Percentiles rank a stretch among this genome's conserved stretches.
phyloP scores from a whole-genome alignment of 2,329 filamentous ascomycete genomes.

The Pseudogymnoascus sp. region DNA sequence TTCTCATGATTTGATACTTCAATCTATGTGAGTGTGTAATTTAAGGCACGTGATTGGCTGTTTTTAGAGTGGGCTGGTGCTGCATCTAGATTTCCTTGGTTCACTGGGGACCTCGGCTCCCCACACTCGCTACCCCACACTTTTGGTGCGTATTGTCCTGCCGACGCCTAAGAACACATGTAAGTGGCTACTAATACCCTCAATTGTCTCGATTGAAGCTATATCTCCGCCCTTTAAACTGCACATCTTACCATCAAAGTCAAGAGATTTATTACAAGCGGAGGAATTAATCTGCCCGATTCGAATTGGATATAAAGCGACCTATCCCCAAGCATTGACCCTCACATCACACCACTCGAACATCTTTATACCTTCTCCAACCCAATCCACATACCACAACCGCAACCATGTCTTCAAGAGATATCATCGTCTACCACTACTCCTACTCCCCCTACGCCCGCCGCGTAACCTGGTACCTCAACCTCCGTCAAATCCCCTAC shows the following conservation, averaged over 20 bases:
- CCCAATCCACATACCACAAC: neutral
- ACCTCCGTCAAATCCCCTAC: constrained; percentile 38
- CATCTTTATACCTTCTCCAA: neutral
- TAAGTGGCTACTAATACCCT: neutral
- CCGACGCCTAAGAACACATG: neutral
- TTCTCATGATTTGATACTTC: neutral
- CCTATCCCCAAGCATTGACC: neutral
- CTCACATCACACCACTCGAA: neutral
- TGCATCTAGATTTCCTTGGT: neutral
- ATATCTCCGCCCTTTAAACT: neutral
- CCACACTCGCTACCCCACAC: neutral
- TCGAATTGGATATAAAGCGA: neutral
- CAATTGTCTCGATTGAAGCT: neutral
- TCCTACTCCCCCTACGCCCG: constrained; percentile 56
- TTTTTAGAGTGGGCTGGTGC: neutral
- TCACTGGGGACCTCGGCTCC: neutral
- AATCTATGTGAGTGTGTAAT: neutral
- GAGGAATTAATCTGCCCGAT: neutral
- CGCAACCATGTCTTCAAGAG: constrained; percentile 29
- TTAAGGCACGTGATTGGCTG: neutral
- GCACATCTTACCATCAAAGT: neutral
- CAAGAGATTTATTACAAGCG: neutral
- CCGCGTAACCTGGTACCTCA: constrained; percentile 60
- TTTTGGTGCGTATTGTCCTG: neutral
- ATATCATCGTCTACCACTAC: constrained; percentile 62